Base-by-base conservation (phyloP, 192 early-diverging fungal genomes). In the Entomortierella lignicola region DNA sequence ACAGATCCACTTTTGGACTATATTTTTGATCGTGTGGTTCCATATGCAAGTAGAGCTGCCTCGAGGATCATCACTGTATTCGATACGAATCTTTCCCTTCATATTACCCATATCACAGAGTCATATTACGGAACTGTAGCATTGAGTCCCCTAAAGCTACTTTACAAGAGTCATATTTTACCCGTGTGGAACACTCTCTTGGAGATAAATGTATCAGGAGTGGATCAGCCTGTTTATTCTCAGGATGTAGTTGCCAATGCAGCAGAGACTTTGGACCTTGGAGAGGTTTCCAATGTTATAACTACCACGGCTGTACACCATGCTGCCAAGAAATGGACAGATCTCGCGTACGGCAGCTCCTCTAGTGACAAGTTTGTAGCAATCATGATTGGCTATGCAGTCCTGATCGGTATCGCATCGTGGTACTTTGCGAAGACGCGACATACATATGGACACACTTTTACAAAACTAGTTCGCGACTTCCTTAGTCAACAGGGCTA, bases 321-420 rank as follows among this genome's bases (percentile, higher is more conserved):
- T 20, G 26, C 80, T 25, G 69, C 60, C n/a, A 48, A 65, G 23
- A 77, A 72, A 18, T 89, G 86, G 86, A 80, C 83, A 27, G 75
- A 73, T 18, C 70, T 87, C 60, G 83, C 87, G 34, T 60, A 77
- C 18, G 85, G 84, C 13, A 87, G 83, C 32, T 64, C 84, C 13
- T 83, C 86, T 7, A 52, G 89, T 2, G 91, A 94, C 51, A 77
- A 85, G 3, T 57, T 90, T n/a, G 77, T 84, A 0, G 89, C 87
- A 41, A 84, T 91, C 20, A 18, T 85, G 18, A 72, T 89, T 37
- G 93, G 93, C 2, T 94, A 94, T 43, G 39, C 80, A 17, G 83
- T 89, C 11, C 56, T 90, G 8, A 64, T 87, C 42, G 60, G 69
- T 27, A 27, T 91, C 23, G 82, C 86, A 17, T 77, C 82, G 8